These are phyloP conservation scores for Agapanthus africanus DNA, from an alignment of 106 monocot genomes.

Conservation along the genomic window DNA sequence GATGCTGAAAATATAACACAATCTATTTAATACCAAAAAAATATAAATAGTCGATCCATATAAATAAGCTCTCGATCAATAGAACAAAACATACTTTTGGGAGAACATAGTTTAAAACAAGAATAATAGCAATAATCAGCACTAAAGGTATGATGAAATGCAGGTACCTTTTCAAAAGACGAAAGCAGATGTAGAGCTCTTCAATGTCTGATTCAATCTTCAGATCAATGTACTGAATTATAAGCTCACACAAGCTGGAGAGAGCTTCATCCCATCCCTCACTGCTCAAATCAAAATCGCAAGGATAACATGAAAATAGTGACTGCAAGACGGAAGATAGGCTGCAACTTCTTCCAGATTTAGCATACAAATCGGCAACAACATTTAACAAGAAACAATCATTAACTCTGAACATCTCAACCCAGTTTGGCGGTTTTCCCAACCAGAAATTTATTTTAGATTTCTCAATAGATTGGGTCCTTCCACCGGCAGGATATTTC, in stretches of 20 bases:
- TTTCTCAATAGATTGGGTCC: conserved; percentile 1
- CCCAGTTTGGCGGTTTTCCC: conserved; percentile 69
- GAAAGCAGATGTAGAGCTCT: conserved; percentile 81
- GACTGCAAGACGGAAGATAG: conserved; percentile 56
- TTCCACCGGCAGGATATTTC: background rate
- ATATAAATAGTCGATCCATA: background rate
- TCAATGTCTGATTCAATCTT: conserved; percentile 80
- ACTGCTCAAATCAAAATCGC: conserved; percentile 13
- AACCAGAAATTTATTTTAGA: conserved; percentile 35
- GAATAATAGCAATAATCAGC: background rate
- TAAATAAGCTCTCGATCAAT: no score
- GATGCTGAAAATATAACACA: background rate
- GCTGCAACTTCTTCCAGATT: conserved; percentile 18
- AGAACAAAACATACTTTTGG: no score
- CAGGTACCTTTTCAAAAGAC: conserved; percentile 62
- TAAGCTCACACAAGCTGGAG: conserved; percentile 38
- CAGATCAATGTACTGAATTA: conserved; percentile 58
- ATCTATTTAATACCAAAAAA: background rate
- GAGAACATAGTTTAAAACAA: background rate
- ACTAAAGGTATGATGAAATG: background rate
- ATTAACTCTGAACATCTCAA: conserved; percentile 43
- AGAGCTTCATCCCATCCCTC: conserved; percentile 47
- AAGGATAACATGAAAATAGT: conserved; percentile 23
- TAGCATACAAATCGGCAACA: conserved; percentile 35
- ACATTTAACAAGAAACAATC: conserved; percentile 39